Evolutionary conservation across 371 early-diverging fungal species (phyloP).

Genomic region (Syncephalastrum racemosum): DNA sequence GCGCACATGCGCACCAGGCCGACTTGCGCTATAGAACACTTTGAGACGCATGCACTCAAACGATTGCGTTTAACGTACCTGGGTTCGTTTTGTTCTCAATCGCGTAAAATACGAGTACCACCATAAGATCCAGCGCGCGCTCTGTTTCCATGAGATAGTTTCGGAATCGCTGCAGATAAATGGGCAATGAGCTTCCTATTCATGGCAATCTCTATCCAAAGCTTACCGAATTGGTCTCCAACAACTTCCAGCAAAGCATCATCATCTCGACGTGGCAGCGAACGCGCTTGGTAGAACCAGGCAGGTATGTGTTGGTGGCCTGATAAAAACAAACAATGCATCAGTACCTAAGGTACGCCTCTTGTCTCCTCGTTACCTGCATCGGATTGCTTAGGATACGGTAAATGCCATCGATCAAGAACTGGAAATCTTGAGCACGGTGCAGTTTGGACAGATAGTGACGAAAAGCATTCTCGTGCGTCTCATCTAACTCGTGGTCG

Average conservation of each 20-base stretch:
- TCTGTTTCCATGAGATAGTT: constrained; percentile 72
- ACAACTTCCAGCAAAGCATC: constrained; percentile 82
- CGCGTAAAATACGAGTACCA: constrained; percentile 64
- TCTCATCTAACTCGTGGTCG: constrained; percentile 16
- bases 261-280: constrained; percentile 71
- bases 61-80: constrained; percentile 37
- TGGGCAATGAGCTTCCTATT: not conserved
- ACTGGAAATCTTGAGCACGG: constrained; percentile 75
- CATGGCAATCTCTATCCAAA: not conserved
- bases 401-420: constrained; percentile 70
- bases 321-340: constrained; percentile 17
- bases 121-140: constrained; percentile 62
- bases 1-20: constrained; percentile 80
- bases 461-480: constrained; percentile 65
- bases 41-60: not conserved
- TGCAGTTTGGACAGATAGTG: constrained; percentile 77
- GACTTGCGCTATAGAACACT: constrained; percentile 52
- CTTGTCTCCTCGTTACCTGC: constrained; percentile 41
- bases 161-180: constrained; percentile 55
- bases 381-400: constrained; percentile 80
- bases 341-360: not conserved
- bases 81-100: constrained; percentile 62
- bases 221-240: constrained; percentile 75
- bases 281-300: constrained; percentile 75
- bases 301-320: constrained; percentile 76